Evolutionary conservation across 164 flowering plant species (phyloP), one percentile per base, ranked within the genome.

Genomic region (Platanus orientalis): DNA sequence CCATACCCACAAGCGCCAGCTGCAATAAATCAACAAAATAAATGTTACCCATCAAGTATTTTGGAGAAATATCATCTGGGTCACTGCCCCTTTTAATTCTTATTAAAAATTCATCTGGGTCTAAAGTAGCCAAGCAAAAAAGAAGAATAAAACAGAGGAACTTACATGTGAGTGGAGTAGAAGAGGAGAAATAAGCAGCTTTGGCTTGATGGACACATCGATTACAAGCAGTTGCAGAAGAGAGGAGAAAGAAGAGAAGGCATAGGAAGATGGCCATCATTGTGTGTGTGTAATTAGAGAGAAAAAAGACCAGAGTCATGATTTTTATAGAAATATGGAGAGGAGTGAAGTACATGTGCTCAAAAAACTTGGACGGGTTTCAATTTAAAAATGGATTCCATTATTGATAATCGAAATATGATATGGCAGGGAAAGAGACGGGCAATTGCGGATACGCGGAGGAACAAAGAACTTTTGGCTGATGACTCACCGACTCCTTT

Each of bases 1-100:
- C 88, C 90, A 81, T 94, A 94, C 60, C 90, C 96, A 75, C 98
- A 94, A 20, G 96, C 85, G 51, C 97, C 98, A 73, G 85, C 98
- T 93, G 81, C 78, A 78, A 49, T 40, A 62, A 71, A 59, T 42
- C 48, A 24, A 19, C 24, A 60, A 61, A 45, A 56, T 40, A 49
- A 59, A 25, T 53, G 60, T 24, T 23, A 39, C 54, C 62, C 63
- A 24, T 42, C 21, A 45, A 30, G 21, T 64, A 45, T 49, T 52
- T 56, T 14, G n/a, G 26, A 1, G 2, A 52, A 50, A 54, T 58
- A 24, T 34, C 42, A 72, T 63, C 63, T 68, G 71, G 70, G 65
- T 69, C 54, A 30, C 9, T 49, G 47, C 23, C 61, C 30, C 0
- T 36, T 66, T 59, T n/a, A n/a, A n/a, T 59, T 9, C 50, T 45